These are phyloP conservation scores for Exophiala oligosperma DNA, from an alignment of 2,329 filamentous ascomycete species.

Conservation along the genomic window DNA sequence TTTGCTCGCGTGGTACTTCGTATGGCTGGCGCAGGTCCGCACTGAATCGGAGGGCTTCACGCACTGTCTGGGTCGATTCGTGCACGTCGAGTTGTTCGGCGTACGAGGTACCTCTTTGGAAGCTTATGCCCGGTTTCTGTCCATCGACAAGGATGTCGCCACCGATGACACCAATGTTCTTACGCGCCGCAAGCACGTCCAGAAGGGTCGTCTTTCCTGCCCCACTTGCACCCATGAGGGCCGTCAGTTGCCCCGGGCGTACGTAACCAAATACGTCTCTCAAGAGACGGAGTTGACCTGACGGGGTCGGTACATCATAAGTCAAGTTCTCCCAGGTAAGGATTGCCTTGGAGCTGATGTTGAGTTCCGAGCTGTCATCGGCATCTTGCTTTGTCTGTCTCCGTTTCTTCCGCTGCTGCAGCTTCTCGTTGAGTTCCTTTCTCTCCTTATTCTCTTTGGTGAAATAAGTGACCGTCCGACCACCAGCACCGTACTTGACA, in stretches of 20 bases:
- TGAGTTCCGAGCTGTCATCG: conserved; percentile 46
- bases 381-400: conserved; percentile 36
- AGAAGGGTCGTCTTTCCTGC: conserved; percentile 85
- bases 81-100: conserved; percentile 68
- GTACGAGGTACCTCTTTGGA: conserved; percentile 65
- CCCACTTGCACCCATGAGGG: conserved; percentile 56
- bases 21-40: conserved; percentile 64
- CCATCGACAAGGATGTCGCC: conserved; percentile 66
- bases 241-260: conserved; percentile 50
- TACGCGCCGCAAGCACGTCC: conserved; percentile 69
- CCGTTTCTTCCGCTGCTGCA: conserved; percentile 42
- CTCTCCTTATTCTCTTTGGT: conserved; percentile 41
- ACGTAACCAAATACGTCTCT: conserved; percentile 52
- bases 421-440: conserved; percentile 37
- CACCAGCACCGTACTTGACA: conserved; percentile 41
- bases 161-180: conserved; percentile 64
- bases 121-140: conserved; percentile 56
- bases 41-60: conserved; percentile 67
- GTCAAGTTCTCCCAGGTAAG: conserved; percentile 55
- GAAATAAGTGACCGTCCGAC: conserved; percentile 44
- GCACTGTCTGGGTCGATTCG: conserved; percentile 61
- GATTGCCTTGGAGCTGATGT: conserved; percentile 56
- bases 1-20: conserved; percentile 58
- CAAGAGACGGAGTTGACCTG: conserved; percentile 46
- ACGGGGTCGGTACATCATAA: conserved; percentile 51